Base-by-base conservation (phyloP, 2,329 filamentous ascomycete genomes). In the Aureobasidium zeae region DNA sequence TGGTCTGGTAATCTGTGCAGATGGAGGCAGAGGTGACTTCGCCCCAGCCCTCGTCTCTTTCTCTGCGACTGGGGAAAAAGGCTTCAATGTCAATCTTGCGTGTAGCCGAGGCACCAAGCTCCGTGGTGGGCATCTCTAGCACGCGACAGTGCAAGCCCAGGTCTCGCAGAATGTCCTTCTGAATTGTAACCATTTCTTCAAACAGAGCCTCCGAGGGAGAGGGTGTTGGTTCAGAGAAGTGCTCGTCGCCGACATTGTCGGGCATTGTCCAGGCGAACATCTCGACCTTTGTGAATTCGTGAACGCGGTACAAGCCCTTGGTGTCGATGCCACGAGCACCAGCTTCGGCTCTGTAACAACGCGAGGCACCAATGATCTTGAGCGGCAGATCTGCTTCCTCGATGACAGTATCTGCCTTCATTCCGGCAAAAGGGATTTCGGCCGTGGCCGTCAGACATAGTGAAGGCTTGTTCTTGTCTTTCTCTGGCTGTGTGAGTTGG, bases 241-340 rank as follows among this genome's bases (percentile, higher is more conserved):
- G 53, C 17, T 54, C 54, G 16, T 41, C 45, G 12, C 49, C 17
- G 31, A 53, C 46, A 12, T 48, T 58, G 42, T 77, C 71, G 1
- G 84, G 77, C 21, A 72, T 55, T 4, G 86, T 83, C 91, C 91
- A 98, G 0, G 83, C 87, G 60, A 98, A 96, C 71, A 98, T 80
- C 64, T 98, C 91, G 0, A 98, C 89, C 62, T 98, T 98, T 20
- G 87, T 94, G 65, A 98, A 98, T 64, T 98, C 91, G 64, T 98
- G 91, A 3, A 98, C 91, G 20, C 91, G 82, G 65, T 96, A 98
- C 2, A 98, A 69, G 4, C 91, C 91, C 65, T 94, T 95, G 2
- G 88, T 94, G 54, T 91, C 86, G 17, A 83, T 80, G 21, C 91
- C 91, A 28, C 89, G 74, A 1, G 87, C 85, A 22, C 91, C 91